Base-by-base conservation (phyloP, 164 flowering plant species). In the Tinospora cordifolia region DNA sequence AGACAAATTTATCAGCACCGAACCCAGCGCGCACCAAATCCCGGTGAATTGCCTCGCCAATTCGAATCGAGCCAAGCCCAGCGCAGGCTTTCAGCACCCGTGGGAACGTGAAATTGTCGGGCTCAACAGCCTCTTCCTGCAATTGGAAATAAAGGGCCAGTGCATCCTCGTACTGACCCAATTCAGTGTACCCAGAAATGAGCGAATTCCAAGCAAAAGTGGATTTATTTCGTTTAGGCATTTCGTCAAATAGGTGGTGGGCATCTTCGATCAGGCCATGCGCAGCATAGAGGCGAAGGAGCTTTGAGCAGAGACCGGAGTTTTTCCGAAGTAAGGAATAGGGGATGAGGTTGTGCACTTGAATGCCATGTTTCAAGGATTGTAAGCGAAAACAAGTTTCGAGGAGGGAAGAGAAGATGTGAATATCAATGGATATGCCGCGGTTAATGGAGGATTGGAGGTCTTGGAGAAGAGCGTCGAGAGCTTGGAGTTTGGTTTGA, bases 201-300 rank as follows among this genome's bases (percentile, higher is more conserved):
- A 93, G 88, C 15, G 96, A 86, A 62, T 90, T 90, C 93, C 93
- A 90, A 0, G 88, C 76, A 66, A 88, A 93, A 0, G 94, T 83
- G 3, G 84, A 87, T 0, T 12, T 64, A 10, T 78, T 66, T 13
- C 90, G 24, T 30, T 72, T 69, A 39, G 82, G 72, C 97, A 91
- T 93, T 83, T 81, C 62, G 74, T 93, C 98, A 44, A 93, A 93
- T 81, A 93, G 64, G 69, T 84, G 80, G 75, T 91, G 98, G 2
- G 98, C 98, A 0, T 75, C 54, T 12, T 87, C 84, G 0, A 88
- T 34, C 2, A 25, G 74, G 41, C 98, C 97, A 66, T 24, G 77
- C 0, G 76, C 54, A 0, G 97, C 89, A 36, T 91, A 93, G 11
- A 93, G 49, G 7, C 96, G 71, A 0, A 93, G 73, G 3, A 93